These are phyloP conservation scores for Gossypium laxum DNA, from an alignment of 441 rosid species.

Conservation along the genomic window DNA sequence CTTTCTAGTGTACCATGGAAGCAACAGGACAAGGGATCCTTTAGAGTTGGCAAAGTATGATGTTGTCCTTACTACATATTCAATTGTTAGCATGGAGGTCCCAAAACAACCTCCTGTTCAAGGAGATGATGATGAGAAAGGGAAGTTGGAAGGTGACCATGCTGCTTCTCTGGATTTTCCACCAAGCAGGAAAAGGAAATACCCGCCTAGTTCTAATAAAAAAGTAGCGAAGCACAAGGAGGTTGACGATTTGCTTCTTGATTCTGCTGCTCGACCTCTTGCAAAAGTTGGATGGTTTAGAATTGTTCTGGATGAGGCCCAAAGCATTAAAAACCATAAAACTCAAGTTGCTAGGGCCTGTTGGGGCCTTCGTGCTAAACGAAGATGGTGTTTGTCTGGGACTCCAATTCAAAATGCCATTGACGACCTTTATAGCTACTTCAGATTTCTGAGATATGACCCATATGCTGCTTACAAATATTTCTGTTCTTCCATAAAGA, in stretches of 20 bases:
- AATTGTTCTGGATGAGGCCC: slow-evolving; percentile 88
- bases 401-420: slow-evolving; percentile 89
- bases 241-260: slow-evolving; percentile 30
- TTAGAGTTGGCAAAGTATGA: slow-evolving; percentile 66
- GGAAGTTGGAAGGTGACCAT: slow-evolving; percentile 31
- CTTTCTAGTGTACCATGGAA: slow-evolving; percentile 75
- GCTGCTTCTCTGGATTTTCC: slow-evolving; percentile 25
- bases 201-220: slow-evolving; percentile 38
- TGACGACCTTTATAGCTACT: slow-evolving; percentile 89
- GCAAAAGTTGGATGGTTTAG: slow-evolving; percentile 86
- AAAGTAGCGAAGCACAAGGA: slow-evolving; percentile 34
- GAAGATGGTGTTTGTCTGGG: slow-evolving; percentile 93
- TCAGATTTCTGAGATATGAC: slow-evolving; percentile 80
- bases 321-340: slow-evolving; percentile 80
- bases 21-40: slow-evolving; percentile 75
- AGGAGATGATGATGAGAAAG: slow-evolving; percentile 51
- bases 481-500: slow-evolving; percentile 53
- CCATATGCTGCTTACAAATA: slow-evolving; percentile 52
- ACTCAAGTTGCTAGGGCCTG: slow-evolving; percentile 93
- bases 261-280: slow-evolving; percentile 59
- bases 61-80: slow-evolving; percentile 78
- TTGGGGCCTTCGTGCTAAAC: slow-evolving; percentile 93
- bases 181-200: slow-evolving; percentile 48
- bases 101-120: slow-evolving; percentile 68
- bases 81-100: slow-evolving; percentile 90